Conservation (phyloP, 352 stramenopile species). For the Globisporangium iwayamae region DNA sequence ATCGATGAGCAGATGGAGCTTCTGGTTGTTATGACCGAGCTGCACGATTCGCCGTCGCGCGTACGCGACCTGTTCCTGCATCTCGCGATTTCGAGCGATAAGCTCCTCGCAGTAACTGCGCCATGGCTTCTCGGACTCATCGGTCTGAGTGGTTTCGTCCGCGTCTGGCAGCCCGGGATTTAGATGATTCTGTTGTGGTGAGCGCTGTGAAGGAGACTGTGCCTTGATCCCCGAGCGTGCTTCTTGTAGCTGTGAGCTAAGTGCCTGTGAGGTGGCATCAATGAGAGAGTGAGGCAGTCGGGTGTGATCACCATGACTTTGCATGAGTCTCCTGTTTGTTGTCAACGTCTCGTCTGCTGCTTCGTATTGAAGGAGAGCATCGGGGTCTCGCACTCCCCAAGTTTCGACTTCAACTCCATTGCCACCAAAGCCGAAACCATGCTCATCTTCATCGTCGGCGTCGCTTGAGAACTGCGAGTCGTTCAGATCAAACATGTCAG, state of each 20-base stretch:
- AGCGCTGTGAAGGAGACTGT: not conserved
- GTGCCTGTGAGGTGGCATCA: not conserved
- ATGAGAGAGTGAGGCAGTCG: not conserved
- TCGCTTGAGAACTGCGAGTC: slow-evolving; percentile 16
- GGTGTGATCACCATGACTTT: not conserved
- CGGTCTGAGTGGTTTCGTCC: slow-evolving; percentile 7
- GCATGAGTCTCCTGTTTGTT: not conserved
- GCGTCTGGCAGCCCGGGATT: not conserved
- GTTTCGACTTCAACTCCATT: slow-evolving; percentile 14
- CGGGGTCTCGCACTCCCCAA: slow-evolving; percentile 19
- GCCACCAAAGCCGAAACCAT: slow-evolving; percentile 6
- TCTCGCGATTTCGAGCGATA: slow-evolving; percentile 64
- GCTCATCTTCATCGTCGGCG: slow-evolving; percentile 16
- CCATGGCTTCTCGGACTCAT: slow-evolving; percentile 48
- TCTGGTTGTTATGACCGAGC: slow-evolving; percentile 78
- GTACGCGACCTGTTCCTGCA: slow-evolving; percentile 73
- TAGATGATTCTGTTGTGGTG: not conserved
- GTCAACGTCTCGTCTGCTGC: slow-evolving; percentile 8
- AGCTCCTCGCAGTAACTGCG: slow-evolving; percentile 72
- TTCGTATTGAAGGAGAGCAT: slow-evolving; percentile 28
- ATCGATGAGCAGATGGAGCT: slow-evolving; percentile 77
- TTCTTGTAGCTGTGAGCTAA: not conserved
- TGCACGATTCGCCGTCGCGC: slow-evolving; percentile 59
- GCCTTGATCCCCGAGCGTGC: not conserved
- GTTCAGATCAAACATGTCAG: slow-evolving; percentile 19